Evolutionary conservation across 108 stramenopile genomes (phyloP), one percentile per base, ranked within the genome.

Genomic region (Fragilaria crotonensis): DNA sequence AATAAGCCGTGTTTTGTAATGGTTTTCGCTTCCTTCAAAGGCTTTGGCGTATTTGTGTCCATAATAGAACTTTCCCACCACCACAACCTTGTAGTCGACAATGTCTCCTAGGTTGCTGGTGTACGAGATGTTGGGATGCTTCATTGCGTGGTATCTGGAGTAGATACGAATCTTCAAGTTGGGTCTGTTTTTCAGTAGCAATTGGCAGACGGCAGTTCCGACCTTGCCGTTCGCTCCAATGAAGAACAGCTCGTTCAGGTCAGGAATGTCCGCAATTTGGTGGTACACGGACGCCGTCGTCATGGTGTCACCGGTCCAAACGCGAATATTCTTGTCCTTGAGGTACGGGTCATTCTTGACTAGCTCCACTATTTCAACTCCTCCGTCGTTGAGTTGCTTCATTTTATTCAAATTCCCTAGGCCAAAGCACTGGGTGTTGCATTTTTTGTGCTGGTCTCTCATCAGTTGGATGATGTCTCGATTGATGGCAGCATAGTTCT

Each of bases 301-400:
- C 78, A 79, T 77, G 53, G 82, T 84, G 48, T 84, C 82, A 26
- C 82, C 82, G 7, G 82, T 84, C 82, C 82, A 84, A 20, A 84
- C 73, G 9, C 66, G 46, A 47, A 84, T 75, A 27, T 77, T 76
- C 76, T 80, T 80, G 59, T 84, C 78, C 52, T 75, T 71, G 44
- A 84, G 66, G 53, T 75, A 74, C 25, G 66, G 59, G 59, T 84
- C 82, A 1, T 74, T 59, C 54, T 77, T 64, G 18, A 84, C 67
- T 73, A 84, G 72, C 29, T 79, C 76, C 33, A 68, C 73, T 54
- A 84, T 78, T 27, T 77, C 78, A 46, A 67, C 48, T 22, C 82
- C 82, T 27, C 82, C 82, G 60, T 84, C 82, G 53, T 84, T 84
- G 19, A 84, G 60, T 60, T 84, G 82, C 70, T 84, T 84, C 82